Base-by-base conservation (phyloP, 805 yeast species). In the Lipomyces orientalis region DNA sequence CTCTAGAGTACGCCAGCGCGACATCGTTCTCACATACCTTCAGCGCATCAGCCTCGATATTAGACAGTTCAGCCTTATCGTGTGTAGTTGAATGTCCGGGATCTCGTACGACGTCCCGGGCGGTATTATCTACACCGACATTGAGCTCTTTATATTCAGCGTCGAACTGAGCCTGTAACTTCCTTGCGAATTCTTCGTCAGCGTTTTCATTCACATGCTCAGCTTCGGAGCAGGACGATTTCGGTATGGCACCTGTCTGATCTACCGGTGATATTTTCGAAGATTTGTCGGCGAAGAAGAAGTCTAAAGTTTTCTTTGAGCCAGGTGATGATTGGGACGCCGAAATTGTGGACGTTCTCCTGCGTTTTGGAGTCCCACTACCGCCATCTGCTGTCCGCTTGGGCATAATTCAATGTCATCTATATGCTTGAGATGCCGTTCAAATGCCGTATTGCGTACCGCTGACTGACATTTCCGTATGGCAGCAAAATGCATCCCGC, bases 141-240 rank as follows among this genome's bases (percentile, higher is more conserved):
- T 16, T 43, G 22, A 43, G 49, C 19, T 16, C 22, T 12, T 14
- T 46, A 31, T 22, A 22, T 39, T 22, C 25, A 8, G 60, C 58
- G 61, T 72, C 74, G 51, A 64, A 72, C 52, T 62, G 58, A 16
- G 64, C 67, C 61, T 72, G 74, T 2, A 72, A 58, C 29, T 43
- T 54, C 43, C 73, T 51, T 7, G 74, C 74, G 14, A 62, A 16
- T 34, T 31, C 64, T 55, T 72, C 74, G 54, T 72, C 74, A 5
- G 39, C 34, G 16, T 52, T 22, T n/a, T 7, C 16, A 16, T n/a
- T 25, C 34, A 33, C 61, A 34, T 16, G 6, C 10, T 29, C 39
- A 33, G 58, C 43, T 29, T 52, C 16, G 19, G 4, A 19, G 43
- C 6, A 22, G 14, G 10, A 35, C 46, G 34, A 9, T 19, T 5